Base-by-base conservation (phyloP, 2,329 filamentous ascomycete species). In the Botrytis fragariae region DNA sequence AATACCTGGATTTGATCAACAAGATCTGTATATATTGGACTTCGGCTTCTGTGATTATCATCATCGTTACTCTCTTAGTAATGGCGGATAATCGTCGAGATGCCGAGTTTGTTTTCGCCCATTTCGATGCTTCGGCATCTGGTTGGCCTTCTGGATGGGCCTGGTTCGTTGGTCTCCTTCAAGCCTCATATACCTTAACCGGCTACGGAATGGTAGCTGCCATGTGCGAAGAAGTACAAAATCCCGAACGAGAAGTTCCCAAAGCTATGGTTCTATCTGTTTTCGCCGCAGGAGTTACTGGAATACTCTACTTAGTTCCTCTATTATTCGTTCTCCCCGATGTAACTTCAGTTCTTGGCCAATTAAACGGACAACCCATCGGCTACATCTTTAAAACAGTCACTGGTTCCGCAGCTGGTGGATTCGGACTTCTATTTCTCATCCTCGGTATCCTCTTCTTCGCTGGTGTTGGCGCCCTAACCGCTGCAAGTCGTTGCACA, bases 371-470 rank as follows among this genome's bases (percentile, higher is more conserved):
- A 14, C 93, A 95, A 78, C 92, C 93, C 1, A 92, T 95, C 75
- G 92, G 91, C 14, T 84, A 91, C 6, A 84, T 95, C 45, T 95
- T 95, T 86, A 93, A 93, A 83, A 90, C 85, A 0, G 92, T 90
- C 16, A 94, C 92, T 12, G 77, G 78, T 29, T 78, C 76, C 0
- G 77, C 77, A n/a, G 89, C 85, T 8, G 93, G 92, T 37, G 93
- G 92, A 0, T 94, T 95, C 76, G 92, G 90, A 0, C 85, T 95
- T 9, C 85, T 94, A 22, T 92, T 95, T 81, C 84, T 95, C 3
- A 89, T 95, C 76, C 86, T 95, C 37, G 92, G 92, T 1, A 93
- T 95, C 78, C 85, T 92, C 74, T 86, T 95, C 80, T 94, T 95
- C 79, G 92, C 92, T 1, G 92, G 92, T 32, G 89, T 92, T 48